Base-by-base conservation (phyloP, 2,329 filamentous ascomycete genomes). In the Chrysoporthe austroafricana region DNA sequence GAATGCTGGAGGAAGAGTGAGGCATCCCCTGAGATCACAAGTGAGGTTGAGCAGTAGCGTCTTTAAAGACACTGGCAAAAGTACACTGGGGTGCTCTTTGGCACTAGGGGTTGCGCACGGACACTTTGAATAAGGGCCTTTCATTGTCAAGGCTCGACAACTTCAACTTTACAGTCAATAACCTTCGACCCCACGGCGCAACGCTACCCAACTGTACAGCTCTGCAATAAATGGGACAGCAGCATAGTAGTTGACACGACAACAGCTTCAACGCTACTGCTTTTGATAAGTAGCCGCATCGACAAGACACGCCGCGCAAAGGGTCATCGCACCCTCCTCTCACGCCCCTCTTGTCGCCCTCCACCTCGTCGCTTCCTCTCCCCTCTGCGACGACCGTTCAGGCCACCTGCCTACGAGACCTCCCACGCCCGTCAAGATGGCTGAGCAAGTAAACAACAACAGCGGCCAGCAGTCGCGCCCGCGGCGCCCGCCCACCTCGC, bases 401-500 rank as follows among this genome's bases (percentile, higher is more conserved):
- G 7, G 7, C 39, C 26, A 18, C 44, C 26, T 16, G 44, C 9
- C 62, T 18, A 18, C 21, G 18, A 34, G 8, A 7, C 8, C 48
- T 26, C 16, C 16, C n/a, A 57, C 21, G 13, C 50, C 39, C 18
- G 18, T 18, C 50, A 58, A 34, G 1, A 64, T 64, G 63, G 54
- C 63, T 8, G 63, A 64, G 6, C 52, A 64, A n/a, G 16, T 21
- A 42, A 48, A 57, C 43, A 39, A 48, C 32, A 48, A 52, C 63
- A 58, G 48, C 43, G 43, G 61, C 39, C 62, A 59, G 39, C 65
- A 69, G n/a, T 36, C 62, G 44, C 62, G 68, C 58, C 62, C 68
- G 6, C 62, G 58, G 16, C 76, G 81, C 72, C 80, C 80, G 70
- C 80, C 80, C 44, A 88, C 87, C 39, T 89, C 90, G 66, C 90